phyloP scores from a whole-genome alignment of 805 yeast species.

The Komagataella phaffii region DNA sequence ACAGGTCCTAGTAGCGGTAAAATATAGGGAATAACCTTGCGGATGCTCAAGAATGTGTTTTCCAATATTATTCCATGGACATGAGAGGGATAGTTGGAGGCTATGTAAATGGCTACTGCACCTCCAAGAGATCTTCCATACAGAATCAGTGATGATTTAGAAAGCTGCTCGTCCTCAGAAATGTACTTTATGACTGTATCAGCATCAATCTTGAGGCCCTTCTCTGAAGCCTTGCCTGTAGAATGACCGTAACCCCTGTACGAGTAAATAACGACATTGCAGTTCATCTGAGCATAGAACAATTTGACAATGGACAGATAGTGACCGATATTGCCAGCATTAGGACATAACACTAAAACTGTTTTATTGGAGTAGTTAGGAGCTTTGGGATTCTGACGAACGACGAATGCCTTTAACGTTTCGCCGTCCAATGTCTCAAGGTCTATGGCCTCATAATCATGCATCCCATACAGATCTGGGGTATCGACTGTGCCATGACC shows the following conservation, averaged over 20 bases:
- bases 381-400: slow-evolving; percentile 31
- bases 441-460: slow-evolving; percentile 41
- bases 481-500: slow-evolving; percentile 63
- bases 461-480: slow-evolving; percentile 58
- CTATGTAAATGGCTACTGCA: slow-evolving; percentile 80
- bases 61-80: slow-evolving; percentile 65
- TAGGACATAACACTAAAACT: slow-evolving; percentile 70
- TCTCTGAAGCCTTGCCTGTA: slow-evolving; percentile 63
- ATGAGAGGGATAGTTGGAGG: slow-evolving; percentile 36
- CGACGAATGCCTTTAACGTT: slow-evolving; percentile 47
- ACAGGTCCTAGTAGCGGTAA: slow-evolving; percentile 54
- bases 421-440: slow-evolving; percentile 62
- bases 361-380: slow-evolving; percentile 44
- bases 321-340: slow-evolving; percentile 94
- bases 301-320: slow-evolving; percentile 68
- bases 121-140: slow-evolving; percentile 94
- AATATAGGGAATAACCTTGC: slow-evolving; percentile 59
- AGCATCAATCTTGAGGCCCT: slow-evolving; percentile 74
- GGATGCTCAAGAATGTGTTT: slow-evolving; percentile 71
- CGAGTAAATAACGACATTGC: slow-evolving; percentile 74
- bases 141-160: slow-evolving; percentile 40
- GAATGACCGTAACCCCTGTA: slow-evolving; percentile 87
- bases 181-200: slow-evolving; percentile 54
- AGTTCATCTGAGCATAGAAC: slow-evolving; percentile 46
- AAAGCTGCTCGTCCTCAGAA: slow-evolving; percentile 35